A percentile compares a stretch with the other conserved stretches of the same genome.
Evolutionary conservation across 176 grass and related monocot genomes (phyloP).

Genomic region (Ampelocalamus luodianensis): DNA sequence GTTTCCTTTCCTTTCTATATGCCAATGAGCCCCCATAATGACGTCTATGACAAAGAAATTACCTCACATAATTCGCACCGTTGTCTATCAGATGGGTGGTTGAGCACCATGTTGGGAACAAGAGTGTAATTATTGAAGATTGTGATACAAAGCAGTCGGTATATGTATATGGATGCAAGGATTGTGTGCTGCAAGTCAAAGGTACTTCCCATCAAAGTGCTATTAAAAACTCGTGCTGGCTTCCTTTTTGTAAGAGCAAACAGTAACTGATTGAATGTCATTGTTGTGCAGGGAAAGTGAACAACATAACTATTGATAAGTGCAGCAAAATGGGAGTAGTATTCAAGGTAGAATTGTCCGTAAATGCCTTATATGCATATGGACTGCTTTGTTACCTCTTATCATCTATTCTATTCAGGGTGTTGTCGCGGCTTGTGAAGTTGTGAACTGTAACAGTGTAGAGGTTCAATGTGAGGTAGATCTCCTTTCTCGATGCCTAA

Average conservation of each 20-base stretch:
- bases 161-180: constrained; percentile 68
- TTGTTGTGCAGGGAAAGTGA: constrained; percentile 57
- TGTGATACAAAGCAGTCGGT: constrained; percentile 66
- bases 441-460: constrained; percentile 69
- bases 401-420: constrained; percentile 42
- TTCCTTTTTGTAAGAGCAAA: constrained; percentile 6
- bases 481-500: background rate
- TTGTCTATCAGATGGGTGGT: constrained; percentile 55
- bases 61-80: background rate
- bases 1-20: background rate
- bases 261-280: background rate
- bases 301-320: constrained; percentile 77
- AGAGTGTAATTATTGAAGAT: constrained; percentile 56
- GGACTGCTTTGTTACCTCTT: constrained; percentile 17
- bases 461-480: constrained; percentile 71
- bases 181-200: constrained; percentile 61
- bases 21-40: background rate
- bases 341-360: constrained; percentile 43
- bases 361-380: background rate
- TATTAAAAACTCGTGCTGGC: background rate
- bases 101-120: constrained; percentile 63
- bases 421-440: constrained; percentile 67
- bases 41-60: background rate
- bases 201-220: constrained; percentile 38
- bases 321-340: constrained; percentile 60